Base-by-base conservation (phyloP, 257 asterid genomes). In the Linaria vulgaris region DNA sequence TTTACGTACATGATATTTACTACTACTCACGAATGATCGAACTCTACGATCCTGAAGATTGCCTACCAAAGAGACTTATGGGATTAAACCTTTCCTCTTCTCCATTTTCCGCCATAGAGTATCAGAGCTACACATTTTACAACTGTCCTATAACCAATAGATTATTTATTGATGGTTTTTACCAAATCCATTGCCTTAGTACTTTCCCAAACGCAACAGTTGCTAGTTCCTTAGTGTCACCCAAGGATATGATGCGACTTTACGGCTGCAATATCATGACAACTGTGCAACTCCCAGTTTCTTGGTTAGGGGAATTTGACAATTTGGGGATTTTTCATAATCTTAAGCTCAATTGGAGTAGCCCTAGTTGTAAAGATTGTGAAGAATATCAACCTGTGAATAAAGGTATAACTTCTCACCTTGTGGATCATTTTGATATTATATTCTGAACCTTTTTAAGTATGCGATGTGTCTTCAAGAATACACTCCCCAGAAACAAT, bases 301-400 rank as follows among this genome's bases (percentile, higher is more conserved):
- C 63, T 0, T 15, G 46, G 43, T 17, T 20, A 13, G n/a, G 4
- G 21, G 59, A 63, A 23, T 38, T 54, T 31, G 34, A 63, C 6
- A 1, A 34, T 44, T 13, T 12, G n/a, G 68, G 59, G 47, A 55
- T 50, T 45, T 16, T 38, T 5, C 64, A n/a, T 16, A 27, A 65
- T 37, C 63, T 79, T 23, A 22, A 66, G 72, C 61, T 79, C 39
- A 69, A 63, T 9, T 79, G 81, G 81, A 25, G 58, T 48, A 66
- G 12, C 9, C 34, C 70, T 22, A 50, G 25, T 19, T 79, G 81
- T 64, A 12, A 56, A 55, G 60, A 55, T 5, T 71, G 80, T 60
- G 64, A 68, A 56, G 66, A n/a, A 9, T 8, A 58, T 56, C 65
- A 15, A 54, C 27, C 43, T 23, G 4, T 9, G 9, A 5, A 47